These are phyloP conservation scores for Trametes gibbosa DNA, from an alignment of 768 basidiomycete genomes.

Conservation along the genomic window DNA sequence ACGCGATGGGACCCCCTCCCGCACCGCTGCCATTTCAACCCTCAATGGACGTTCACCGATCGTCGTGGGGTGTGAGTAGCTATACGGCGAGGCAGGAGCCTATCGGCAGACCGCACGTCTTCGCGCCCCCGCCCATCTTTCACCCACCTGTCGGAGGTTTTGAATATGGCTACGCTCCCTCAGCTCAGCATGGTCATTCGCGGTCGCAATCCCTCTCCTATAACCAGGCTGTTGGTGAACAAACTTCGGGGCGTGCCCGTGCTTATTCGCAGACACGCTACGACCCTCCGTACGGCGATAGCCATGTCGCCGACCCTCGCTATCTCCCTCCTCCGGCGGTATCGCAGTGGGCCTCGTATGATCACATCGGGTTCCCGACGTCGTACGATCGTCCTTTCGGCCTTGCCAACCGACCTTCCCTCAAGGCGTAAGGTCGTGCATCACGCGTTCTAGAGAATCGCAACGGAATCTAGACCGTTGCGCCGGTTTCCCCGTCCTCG, in stretches of 20 bases:
- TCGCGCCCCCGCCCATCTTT: constrained; percentile 12
- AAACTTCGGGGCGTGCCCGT: constrained; percentile 48
- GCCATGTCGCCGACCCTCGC: constrained; percentile 43
- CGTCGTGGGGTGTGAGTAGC: constrained; percentile 26
- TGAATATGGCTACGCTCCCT: constrained; percentile 24
- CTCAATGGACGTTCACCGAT: constrained; percentile 32
- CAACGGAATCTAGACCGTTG: constrained; percentile 28
- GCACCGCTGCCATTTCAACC: constrained; percentile 35
- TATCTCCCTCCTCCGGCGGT: constrained; percentile 38
- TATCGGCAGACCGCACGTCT: not conserved
- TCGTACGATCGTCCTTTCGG: constrained; percentile 28
- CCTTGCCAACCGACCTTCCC: constrained; percentile 20
- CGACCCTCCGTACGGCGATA: constrained; percentile 50
- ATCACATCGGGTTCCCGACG: constrained; percentile 33
- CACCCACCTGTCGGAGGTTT: constrained; percentile 15
- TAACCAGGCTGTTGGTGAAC: constrained; percentile 45
- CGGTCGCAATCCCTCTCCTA: constrained; percentile 58
- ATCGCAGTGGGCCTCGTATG: constrained; percentile 39
- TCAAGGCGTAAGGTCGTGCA: constrained; percentile 25
- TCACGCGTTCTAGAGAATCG: constrained; percentile 20
- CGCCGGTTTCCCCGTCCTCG: constrained; percentile 14
- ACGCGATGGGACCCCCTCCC: constrained; percentile 48
- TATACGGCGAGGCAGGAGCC: constrained; percentile 22
- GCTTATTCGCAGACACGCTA: constrained; percentile 60
- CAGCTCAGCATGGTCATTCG: constrained; percentile 39